Base-by-base conservation (phyloP, 2,329 filamentous ascomycete genomes). In the Aspergillus fischeri region DNA sequence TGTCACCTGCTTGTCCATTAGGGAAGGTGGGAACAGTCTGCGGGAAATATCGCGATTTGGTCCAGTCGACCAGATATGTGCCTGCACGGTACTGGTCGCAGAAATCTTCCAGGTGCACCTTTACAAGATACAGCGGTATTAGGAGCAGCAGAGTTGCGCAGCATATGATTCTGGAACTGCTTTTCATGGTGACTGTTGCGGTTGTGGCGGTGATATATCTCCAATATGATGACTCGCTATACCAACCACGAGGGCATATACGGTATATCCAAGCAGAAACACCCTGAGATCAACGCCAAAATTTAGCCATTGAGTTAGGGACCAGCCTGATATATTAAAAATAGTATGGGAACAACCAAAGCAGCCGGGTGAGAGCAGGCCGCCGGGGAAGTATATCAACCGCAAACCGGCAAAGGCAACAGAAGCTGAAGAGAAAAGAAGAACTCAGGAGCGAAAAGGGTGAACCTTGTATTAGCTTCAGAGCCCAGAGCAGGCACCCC, bases 1-100 rank as follows among this genome's bases (percentile, higher is more conserved):
- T 77, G 62, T 77, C 73, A 5, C 65, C 67, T 1, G 57, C 54
- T 2, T 48, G 49, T 32, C 42, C 60, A 41, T 61, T 52, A 45
- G 55, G 50, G 3, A 56, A 28, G 4, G 29, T n/a, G 4, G 32
- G 6, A 45, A 29, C 24, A 29, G 38, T 20, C 53, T 58, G 28
- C 6, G 54, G 27, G n/a, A 54, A 55, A 14, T 60, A 55, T 35
- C 60, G 62, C 52, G 50, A 60, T 51, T 67, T 64, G 49, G 68
- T 48, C 67, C 66, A 73, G 45, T 71, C 64, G n/a, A 65, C 53
- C 52, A 75, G 29, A 56, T 75, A 75, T 62, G 64, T 63, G 63
- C 69, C 71, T 17, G 72, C 70, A 60, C 67, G 65, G 59, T 75
- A 74, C 56, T 74, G 73, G 53, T 71, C 63, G 55, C 60, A 69